Evolutionary conservation across 257 asterid species (phyloP), one percentile per base, ranked within the genome.

Genomic region (Solanum sitiens): DNA sequence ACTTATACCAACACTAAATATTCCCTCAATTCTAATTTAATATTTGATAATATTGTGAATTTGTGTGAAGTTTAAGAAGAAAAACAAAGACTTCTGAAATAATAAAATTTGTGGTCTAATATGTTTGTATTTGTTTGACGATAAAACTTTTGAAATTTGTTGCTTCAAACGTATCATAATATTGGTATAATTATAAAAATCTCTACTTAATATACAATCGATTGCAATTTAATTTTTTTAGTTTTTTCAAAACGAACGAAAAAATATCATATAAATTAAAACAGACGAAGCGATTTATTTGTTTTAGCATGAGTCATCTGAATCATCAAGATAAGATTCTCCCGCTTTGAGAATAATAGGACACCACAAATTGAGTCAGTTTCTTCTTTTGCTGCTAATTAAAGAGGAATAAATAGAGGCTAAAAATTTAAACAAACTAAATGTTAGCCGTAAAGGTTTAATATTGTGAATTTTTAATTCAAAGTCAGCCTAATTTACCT

Each of bases 401-500:
- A 25, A 44, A 77, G 37, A 77, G 33, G 37, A 14, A 42, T 67
- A 67, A 10, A 67, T 25, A 15, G 23, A 42, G 5, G 33, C 23
- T 44, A 79, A 25, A 42, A 45, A 27, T 14, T 30, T 13, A 30
- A 70, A 70, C 40, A 32, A 32, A 27, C 68, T 10, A 47, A 45
- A 16, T 80, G 18, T 10, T 80, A 47, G 68, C 85, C 68, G 44
- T 30, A 80, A 80, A 80, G 85, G 65, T 80, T 39, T 80, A 27
- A 80, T 80, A 45, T 20, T 80, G 42, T 30, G 44, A 80, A 44
- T 5, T 79, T 13, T 80, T 16, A 80, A 80, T 16, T 80, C 11
- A 8, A 56, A 15, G 23, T 77, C n/a, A 16, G 56, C 65, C 65
- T 6, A 21, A 45, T n/a, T 79, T 79, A 16, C 67, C 84, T 79